Evolutionary conservation across 176 grass and related monocot genomes (phyloP).

Genomic region (Aegilops sharonensis): DNA sequence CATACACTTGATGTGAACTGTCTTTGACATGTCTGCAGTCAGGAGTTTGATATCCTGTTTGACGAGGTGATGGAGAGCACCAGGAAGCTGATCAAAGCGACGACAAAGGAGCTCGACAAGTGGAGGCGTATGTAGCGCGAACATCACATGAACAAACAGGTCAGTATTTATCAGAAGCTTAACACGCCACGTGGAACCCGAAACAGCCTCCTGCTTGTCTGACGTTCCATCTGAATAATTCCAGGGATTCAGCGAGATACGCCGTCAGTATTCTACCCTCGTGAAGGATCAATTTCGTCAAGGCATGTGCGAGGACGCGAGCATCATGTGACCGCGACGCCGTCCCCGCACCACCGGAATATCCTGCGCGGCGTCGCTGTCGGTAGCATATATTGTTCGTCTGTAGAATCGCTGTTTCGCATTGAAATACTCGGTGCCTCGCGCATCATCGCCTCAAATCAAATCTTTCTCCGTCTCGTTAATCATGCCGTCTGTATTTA

Average conservation of each 20-base stretch:
- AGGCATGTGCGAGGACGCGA: slow-evolving; percentile 36
- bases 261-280: slow-evolving; percentile 12
- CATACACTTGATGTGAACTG: background rate
- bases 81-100: slow-evolving; percentile 69
- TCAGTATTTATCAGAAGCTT: background rate
- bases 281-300: slow-evolving; percentile 25
- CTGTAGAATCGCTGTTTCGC: slow-evolving; percentile 19
- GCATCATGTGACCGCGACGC: slow-evolving; percentile 34
- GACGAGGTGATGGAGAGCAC: slow-evolving; percentile 85
- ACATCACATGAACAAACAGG: background rate
- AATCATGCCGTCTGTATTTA: slow-evolving; percentile 5
- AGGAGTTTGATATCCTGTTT: slow-evolving; percentile 59
- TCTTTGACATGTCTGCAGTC: slow-evolving; percentile 36
- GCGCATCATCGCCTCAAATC: background rate
- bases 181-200: background rate
- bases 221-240: slow-evolving; percentile 22
- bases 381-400: background rate
- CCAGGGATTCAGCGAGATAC: slow-evolving; percentile 26
- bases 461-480: slow-evolving; percentile 14
- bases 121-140: slow-evolving; percentile 63
- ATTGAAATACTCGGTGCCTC: slow-evolving; percentile 24
- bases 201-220: slow-evolving; percentile 2
- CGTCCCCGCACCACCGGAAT: slow-evolving; percentile 14
- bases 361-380: slow-evolving; percentile 18
- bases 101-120: slow-evolving; percentile 83